Evolutionary conservation across 2,329 filamentous ascomycete species (phyloP), one percentile per base, ranked within the genome.

Genomic region (Plectosphaerella sp.): DNA sequence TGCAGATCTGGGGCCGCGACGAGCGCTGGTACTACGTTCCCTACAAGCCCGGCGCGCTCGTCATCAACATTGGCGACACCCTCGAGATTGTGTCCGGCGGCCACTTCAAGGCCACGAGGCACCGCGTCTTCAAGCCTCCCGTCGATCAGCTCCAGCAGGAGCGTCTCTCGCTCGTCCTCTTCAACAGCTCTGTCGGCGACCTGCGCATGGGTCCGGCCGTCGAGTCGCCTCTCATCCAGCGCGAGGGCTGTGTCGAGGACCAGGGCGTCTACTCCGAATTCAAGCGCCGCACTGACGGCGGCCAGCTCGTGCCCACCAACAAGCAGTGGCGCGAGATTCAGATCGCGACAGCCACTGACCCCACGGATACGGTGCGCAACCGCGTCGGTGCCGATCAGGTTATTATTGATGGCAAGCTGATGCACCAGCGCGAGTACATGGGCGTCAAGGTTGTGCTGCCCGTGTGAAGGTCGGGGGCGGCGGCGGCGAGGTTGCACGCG

Each of bases 301-400:
- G 71, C 6, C 57, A 68, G 20, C 64, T 71, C 7, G 72, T 76
- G 16, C 74, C 74, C 0, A 76, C 72, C 11, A 75, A 75, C 54
- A 59, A 63, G 1, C 65, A 77, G 56, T 78, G 72, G 74, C 68
- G 74, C n/a, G 74, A 78, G 59, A 75, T 76, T 25, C 73, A 77
- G 58, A 75, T 77, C 45, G 61, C 71, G 1, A 75, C 72, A 5
- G 63, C 60, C 14, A 73, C 71, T 0, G 70, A 73, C 54, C 69
- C 71, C 2, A 75, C 72, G 0, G 72, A 74, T 55, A 67, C 64
- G 1, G 62, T 64, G 18, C 60, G 64, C 39, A 74, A 75, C 56
- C 59, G 70, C 9, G 54, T 74, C 36, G 72, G 72, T 45, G 72
- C 65, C 16, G 63, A 74, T 50, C 72, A 75, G 50, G 67, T 72